phyloP scores from a whole-genome alignment of 441 rosid genomes.

The Erodium texanum region DNA sequence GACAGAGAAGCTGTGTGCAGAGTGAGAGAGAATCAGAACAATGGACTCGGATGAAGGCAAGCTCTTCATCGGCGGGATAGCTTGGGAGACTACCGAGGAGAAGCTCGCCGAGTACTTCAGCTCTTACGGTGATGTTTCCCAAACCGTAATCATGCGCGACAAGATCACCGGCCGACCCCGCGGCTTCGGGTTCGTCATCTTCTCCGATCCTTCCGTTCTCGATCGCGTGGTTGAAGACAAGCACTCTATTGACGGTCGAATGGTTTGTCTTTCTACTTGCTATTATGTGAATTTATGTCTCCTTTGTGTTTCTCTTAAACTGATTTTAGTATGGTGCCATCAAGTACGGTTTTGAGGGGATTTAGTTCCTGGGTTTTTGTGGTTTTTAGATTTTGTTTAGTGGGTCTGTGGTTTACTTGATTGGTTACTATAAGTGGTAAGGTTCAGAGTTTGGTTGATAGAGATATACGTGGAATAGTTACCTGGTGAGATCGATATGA shows the following conservation, averaged over 20 bases:
- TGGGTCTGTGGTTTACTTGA: background rate
- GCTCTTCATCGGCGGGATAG: conserved; percentile 36
- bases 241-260: conserved; percentile 31
- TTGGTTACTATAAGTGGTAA: background rate
- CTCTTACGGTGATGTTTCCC: conserved; percentile 25
- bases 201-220: conserved; percentile 29
- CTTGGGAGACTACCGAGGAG: conserved; percentile 36
- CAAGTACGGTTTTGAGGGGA: background rate
- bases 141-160: conserved; percentile 31
- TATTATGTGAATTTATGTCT: background rate
- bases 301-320: background rate
- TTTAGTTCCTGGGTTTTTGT: conserved; percentile 2
- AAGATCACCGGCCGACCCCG: conserved; percentile 30
- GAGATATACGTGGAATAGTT: background rate
- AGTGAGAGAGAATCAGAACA: background rate
- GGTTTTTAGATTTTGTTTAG: background rate
- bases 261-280: conserved; percentile 13
- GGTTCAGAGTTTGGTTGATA: background rate
- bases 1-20: background rate
- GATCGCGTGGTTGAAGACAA: conserved; percentile 29
- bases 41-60: conserved; percentile 35
- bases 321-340: background rate
- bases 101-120: conserved; percentile 27
- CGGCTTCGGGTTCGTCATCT: conserved; percentile 32
- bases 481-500: background rate